These are phyloP conservation scores for Colletotrichum karsti DNA, from an alignment of 2,329 filamentous ascomycete genomes.

Conservation along the genomic window DNA sequence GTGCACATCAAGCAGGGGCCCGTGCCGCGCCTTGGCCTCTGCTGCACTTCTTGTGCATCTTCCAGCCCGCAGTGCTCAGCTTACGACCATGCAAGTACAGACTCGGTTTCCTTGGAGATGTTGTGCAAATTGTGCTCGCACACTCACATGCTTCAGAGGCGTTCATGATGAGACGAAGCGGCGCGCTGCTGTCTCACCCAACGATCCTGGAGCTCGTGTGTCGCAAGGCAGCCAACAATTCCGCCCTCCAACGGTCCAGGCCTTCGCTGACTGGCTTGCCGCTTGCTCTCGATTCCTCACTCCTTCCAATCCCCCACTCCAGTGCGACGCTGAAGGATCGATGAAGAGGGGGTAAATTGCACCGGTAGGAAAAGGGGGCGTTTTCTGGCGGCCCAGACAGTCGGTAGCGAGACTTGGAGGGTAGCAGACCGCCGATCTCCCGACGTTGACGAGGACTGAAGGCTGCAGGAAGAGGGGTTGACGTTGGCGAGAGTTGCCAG, in stretches of 20 bases:
- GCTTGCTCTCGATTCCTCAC: background rate
- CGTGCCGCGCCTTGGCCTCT: background rate
- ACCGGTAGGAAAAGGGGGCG: slow-evolving; percentile 5
- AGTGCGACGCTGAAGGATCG: background rate
- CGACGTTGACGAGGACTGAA: background rate
- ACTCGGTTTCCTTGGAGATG: slow-evolving; percentile 6
- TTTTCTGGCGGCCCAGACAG: slow-evolving; percentile 17
- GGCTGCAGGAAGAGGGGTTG: background rate
- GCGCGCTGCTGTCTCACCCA: slow-evolving; percentile 24
- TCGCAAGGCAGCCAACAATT: background rate
- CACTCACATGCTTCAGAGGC: slow-evolving; percentile 6
- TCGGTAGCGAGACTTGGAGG: slow-evolving; percentile 20
- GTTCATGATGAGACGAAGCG: slow-evolving; percentile 24
- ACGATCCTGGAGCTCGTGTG: background rate
- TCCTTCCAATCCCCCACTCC: background rate
- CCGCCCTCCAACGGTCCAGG: background rate
- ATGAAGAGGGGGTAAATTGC: background rate
- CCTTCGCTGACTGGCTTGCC: background rate
- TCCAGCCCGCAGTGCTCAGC: background rate
- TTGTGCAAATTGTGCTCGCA: slow-evolving; percentile 10
- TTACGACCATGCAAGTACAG: slow-evolving; percentile 18
- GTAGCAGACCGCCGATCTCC: slow-evolving; percentile 23
- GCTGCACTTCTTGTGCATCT: background rate
- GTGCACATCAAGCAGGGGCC: slow-evolving; percentile 24
- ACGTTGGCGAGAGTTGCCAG: background rate